These are phyloP conservation scores for Elongisporangium anandrum DNA, from an alignment of 352 stramenopile genomes.

Conservation along the genomic window DNA sequence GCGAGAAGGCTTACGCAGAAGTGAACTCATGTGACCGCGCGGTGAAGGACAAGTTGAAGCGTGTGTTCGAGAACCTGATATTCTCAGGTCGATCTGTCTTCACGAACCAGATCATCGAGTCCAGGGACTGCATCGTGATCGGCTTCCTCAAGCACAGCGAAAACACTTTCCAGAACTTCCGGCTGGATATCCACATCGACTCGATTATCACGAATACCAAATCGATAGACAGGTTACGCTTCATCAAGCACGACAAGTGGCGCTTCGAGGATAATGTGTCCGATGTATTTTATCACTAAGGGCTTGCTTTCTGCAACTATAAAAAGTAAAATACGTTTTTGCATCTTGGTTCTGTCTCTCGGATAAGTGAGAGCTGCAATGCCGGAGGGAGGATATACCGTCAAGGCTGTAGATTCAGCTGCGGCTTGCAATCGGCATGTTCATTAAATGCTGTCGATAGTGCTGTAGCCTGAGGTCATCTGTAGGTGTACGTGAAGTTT, in stretches of 20 bases:
- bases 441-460: not conserved
- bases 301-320: too few species aligned
- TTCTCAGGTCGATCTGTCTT: constrained; percentile 5
- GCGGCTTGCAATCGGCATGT: constrained; percentile 13
- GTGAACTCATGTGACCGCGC: not conserved
- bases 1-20: not conserved
- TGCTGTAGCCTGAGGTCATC: not conserved
- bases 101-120: constrained; percentile 4
- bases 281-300: constrained; percentile 1
- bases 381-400: constrained; percentile 9
- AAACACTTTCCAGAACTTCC: constrained; percentile 10
- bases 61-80: not conserved
- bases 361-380: too few species aligned
- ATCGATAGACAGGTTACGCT: constrained; percentile 1
- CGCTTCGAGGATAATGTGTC: constrained; percentile 7
- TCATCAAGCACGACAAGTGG: constrained; percentile 6
- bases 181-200: constrained; percentile 9
- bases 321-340: too few species aligned
- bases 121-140: constrained; percentile 6
- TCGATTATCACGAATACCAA: constrained; percentile 5
- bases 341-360: too few species aligned
- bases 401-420: constrained; percentile 5
- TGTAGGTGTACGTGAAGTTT: not conserved
- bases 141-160: constrained; percentile 5
- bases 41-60: not conserved